Evolutionary conservation across 228 moss, liverwort and hornwort genomes (phyloP), one percentile per base, ranked within the genome.

Genomic region (Sphagnum magellanicum): DNA sequence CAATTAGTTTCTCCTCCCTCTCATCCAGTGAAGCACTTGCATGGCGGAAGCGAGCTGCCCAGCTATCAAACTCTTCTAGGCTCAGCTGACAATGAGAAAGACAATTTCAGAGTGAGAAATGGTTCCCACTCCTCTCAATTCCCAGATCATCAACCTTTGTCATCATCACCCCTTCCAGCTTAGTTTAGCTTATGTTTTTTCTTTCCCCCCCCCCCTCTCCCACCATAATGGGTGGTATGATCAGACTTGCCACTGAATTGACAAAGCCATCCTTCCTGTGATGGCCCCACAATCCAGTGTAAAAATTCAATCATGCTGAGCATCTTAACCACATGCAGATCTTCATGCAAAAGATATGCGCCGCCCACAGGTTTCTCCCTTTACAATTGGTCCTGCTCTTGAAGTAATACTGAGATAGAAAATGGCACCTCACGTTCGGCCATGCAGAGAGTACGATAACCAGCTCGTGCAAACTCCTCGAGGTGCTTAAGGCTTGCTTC

Each of bases 391-490:
- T 32, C 32, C 32, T 32, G 32, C 32, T 32, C 32, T 32, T 32
- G 32, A 32, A 32, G 32, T 32, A 32, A 32, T 32, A 3, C 32
- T 32, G 32, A 32, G 32, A 32, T 32, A 32, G 32, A 32, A 32
- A 32, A 32, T 32, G 32, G 32, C 5, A 91, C 97, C 90, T 98
- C 88, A 66, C 90, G 85, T 76, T 98, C 90, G 0, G 93, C 97
- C 90, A 98, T 91, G 63, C 93, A 93, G 0, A 98, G 69, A 11
- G 97, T 98, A 10, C 93, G 87, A 55, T 88, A 91, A 48, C 97
- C 97, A 52, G 86, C 83, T 72, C 91, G 84, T 10, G 97, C 93
- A 78, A 98, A 98, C 58, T 90, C 88, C 70, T 98, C 97, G 49
- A 98, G 88, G 52, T 98, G 91, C 50, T 85, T 77, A 69, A 90